These are phyloP conservation scores for Ogataea methanolica DNA, from an alignment of 805 yeast species.

Conservation along the genomic window DNA sequence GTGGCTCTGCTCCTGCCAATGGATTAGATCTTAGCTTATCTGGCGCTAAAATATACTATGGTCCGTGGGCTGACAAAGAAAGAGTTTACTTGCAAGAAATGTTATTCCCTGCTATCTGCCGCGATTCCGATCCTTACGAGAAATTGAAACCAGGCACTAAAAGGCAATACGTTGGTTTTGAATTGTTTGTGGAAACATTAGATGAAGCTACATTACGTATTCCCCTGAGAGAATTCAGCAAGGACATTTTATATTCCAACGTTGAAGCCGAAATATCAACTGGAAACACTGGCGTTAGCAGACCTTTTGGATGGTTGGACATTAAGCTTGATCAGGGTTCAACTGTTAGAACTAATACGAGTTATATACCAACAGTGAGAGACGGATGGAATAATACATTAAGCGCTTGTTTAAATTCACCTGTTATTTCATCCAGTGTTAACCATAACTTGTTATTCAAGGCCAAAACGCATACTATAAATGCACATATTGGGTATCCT, in stretches of 20 bases:
- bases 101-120: constrained; percentile 63
- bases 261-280: neutral
- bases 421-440: constrained; percentile 76
- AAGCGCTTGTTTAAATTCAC: constrained; percentile 40
- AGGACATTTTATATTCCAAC: constrained; percentile 44
- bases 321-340: constrained; percentile 55
- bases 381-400: constrained; percentile 54
- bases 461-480: constrained; percentile 52
- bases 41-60: constrained; percentile 70
- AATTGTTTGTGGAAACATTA: constrained; percentile 47
- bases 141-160: constrained; percentile 41
- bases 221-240: constrained; percentile 82
- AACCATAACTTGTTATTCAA: constrained; percentile 78
- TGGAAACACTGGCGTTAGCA: constrained; percentile 18
- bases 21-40: constrained; percentile 58
- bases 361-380: constrained; percentile 45
- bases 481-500: constrained; percentile 64
- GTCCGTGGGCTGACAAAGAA: constrained; percentile 96
- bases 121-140: constrained; percentile 44
- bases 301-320: constrained; percentile 94
- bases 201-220: constrained; percentile 69
- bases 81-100: constrained; percentile 57
- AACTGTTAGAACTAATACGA: constrained; percentile 38
- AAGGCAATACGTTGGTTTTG: constrained; percentile 56
- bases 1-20: constrained; percentile 52